A percentile compares a stretch with the other conserved stretches of the same genome.
Conservation (phyloP, 1,284 basidiomycete species). For the Grifola frondosa region DNA sequence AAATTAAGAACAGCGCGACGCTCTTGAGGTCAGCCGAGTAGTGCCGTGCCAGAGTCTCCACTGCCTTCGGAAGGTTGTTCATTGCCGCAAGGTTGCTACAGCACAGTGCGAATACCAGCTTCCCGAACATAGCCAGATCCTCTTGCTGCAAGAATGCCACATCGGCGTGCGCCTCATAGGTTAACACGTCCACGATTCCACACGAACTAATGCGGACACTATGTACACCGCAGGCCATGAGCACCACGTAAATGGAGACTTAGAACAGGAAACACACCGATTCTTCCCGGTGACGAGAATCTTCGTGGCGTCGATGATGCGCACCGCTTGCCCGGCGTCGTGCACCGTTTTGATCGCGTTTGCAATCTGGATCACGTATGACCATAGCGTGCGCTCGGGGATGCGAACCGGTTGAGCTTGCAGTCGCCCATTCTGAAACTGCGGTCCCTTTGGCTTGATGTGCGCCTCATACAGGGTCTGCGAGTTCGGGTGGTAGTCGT, state of each 20-base stretch:
- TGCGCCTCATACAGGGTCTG: conserved; percentile 79
- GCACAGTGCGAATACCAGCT: conserved; percentile 81
- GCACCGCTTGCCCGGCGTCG: conserved; percentile 77
- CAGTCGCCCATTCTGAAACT: conserved; percentile 44
- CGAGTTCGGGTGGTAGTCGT: conserved; percentile 87
- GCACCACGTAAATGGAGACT: not conserved
- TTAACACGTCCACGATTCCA: conserved; percentile 82
- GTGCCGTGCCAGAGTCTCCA: conserved; percentile 73
- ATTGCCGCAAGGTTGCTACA: conserved; percentile 64
- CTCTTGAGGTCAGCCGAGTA: conserved; percentile 87
- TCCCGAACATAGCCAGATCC: conserved; percentile 85
- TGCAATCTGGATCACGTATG: conserved; percentile 89
- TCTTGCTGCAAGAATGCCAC: conserved; percentile 75
- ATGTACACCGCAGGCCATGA: conserved; percentile 4
- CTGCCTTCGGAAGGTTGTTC: conserved; percentile 69
- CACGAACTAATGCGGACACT: conserved; percentile 80
- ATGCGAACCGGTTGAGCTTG: conserved; percentile 44
- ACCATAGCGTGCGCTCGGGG: conserved; percentile 90
- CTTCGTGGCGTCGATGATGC: conserved; percentile 87
- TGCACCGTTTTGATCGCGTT: conserved; percentile 88
- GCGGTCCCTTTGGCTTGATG: conserved; percentile 50
- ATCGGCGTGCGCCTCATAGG: conserved; percentile 70
- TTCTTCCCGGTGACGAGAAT: conserved; percentile 90
- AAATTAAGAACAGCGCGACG: conserved; percentile 76
- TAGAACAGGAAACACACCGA: conserved; percentile 47